These are phyloP conservation scores for Ceratocystis colombiana DNA, from an alignment of 2,329 filamentous ascomycete genomes.

Conservation along the genomic window DNA sequence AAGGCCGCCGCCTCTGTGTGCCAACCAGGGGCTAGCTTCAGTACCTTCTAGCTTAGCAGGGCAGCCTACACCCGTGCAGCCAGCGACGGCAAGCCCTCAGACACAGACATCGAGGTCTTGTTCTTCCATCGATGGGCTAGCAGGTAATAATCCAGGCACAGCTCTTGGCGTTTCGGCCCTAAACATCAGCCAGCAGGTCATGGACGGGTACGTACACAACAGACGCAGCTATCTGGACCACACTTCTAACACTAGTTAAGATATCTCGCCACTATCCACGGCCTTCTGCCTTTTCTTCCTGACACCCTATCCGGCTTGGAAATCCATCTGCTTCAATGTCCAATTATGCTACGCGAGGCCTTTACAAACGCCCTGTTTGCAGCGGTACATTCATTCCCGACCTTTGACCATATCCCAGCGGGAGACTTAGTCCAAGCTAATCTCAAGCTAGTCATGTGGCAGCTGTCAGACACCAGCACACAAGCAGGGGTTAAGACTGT, in stretches of 20 bases:
- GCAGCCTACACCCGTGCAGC: not conserved
- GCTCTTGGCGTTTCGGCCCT: not conserved
- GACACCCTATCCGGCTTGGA: slow-evolving; percentile 47
- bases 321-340: slow-evolving; percentile 46
- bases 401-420: not conserved
- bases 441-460: slow-evolving; percentile 42
- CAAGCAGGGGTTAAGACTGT: not conserved
- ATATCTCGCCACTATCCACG: slow-evolving; percentile 50
- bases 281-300: slow-evolving; percentile 56
- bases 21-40: not conserved
- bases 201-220: slow-evolving; percentile 40
- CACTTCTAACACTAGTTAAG: not conserved
- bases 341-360: slow-evolving; percentile 48
- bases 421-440: slow-evolving; percentile 19
- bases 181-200: not conserved
- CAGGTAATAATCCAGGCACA: too few species aligned
- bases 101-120: not conserved
- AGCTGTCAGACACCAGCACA: slow-evolving; percentile 32
- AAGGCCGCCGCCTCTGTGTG: slow-evolving; percentile 1
- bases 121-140: not conserved
- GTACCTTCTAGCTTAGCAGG: not conserved
- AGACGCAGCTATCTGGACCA: not conserved
- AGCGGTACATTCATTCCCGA: slow-evolving; percentile 36
- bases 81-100: not conserved
- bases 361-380: slow-evolving; percentile 54